Percentiles rank a stretch among this genome's conserved stretches.
Evolutionary conservation across 148 eudicot species (phyloP).

Genomic region (Silene uniflora): DNA sequence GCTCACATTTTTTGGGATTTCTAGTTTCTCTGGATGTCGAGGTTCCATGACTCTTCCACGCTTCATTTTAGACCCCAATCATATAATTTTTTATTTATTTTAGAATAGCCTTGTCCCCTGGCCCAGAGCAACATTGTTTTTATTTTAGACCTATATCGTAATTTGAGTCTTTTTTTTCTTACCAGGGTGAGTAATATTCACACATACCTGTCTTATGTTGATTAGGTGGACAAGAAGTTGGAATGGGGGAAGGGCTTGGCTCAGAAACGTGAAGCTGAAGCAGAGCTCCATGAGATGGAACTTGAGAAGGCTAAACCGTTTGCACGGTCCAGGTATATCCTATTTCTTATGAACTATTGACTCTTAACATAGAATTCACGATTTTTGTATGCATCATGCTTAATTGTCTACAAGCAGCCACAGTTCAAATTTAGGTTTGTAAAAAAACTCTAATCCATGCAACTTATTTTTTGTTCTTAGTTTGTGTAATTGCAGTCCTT

Average conservation of each 20-base stretch:
- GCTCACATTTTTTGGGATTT: no score
- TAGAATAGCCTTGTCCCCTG: background rate
- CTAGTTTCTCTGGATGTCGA: no score
- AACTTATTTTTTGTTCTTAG: no score
- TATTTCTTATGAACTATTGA: background rate
- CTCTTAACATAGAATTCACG: background rate
- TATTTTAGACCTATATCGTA: background rate
- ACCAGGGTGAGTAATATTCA: slow-evolving; percentile 3
- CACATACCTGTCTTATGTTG: slow-evolving; percentile 17
- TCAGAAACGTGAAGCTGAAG: slow-evolving; percentile 94
- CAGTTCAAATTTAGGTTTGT: background rate
- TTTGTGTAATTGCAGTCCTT: no score
- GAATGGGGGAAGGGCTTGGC: slow-evolving; percentile 99
- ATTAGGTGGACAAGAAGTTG: slow-evolving; percentile 67
- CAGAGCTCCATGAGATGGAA: slow-evolving; percentile 58
- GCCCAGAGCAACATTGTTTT: background rate
- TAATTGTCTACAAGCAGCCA: background rate
- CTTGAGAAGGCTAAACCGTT: slow-evolving; percentile 89
- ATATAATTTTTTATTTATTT: no score
- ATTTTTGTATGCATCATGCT: background rate
- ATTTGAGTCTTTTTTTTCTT: background rate
- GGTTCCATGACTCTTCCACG: no score
- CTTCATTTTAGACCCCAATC: no score
- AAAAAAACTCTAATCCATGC: no score
- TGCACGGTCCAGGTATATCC: slow-evolving; percentile 76